Base-by-base conservation (phyloP, 768 basidiomycete genomes). In the Mrakia frigida region DNA sequence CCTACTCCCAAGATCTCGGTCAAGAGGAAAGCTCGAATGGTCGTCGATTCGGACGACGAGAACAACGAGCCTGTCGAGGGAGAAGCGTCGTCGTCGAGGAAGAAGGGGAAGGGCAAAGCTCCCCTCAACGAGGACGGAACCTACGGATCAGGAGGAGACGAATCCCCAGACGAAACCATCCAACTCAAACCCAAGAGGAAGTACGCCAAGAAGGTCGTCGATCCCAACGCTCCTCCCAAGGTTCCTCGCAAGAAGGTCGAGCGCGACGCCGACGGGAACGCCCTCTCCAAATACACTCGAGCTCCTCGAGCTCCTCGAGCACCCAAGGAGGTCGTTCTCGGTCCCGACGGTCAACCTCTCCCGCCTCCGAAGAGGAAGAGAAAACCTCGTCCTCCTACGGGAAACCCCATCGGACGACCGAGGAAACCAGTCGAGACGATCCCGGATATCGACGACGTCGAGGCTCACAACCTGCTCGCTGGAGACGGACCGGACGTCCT, bases 131-230 rank as follows among this genome's bases (percentile, higher is more conserved):
- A 3, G n/a, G 70, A 33, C 33, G 53, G 70, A 70, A 63, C 59
- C 16, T 61, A 13, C 35, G 28, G 25, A 39, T 21, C 16, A 46
- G 37, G 0, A 1, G 16, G 6, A 14, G 72, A 39, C 35, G 59
- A 31, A 23, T 56, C 53, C 33, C 41, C 61, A 23, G 73, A 35
- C 43, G 73, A 31, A 7, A 60, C 43, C 25, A 35, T 23, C 61
- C 46, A 63, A 61, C 61, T 60, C 43, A 50, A 65, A 59, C 33
- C 50, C 33, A 65, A 74, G n/a, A 65, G 74, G 52, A 75, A 75
- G 65, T 23, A 31, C 56, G 65, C 37, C 53, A 52, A 68, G 25
- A 68, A 68, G 23, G n/a, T n/a, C 37, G 70, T 70, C 35, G 59
- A 61, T 21, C 68, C 68, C 18, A 75, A 70, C 39, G 68, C 74